These are phyloP conservation scores for Albugo candida DNA, from an alignment of 352 stramenopile genomes.

Conservation along the genomic window DNA sequence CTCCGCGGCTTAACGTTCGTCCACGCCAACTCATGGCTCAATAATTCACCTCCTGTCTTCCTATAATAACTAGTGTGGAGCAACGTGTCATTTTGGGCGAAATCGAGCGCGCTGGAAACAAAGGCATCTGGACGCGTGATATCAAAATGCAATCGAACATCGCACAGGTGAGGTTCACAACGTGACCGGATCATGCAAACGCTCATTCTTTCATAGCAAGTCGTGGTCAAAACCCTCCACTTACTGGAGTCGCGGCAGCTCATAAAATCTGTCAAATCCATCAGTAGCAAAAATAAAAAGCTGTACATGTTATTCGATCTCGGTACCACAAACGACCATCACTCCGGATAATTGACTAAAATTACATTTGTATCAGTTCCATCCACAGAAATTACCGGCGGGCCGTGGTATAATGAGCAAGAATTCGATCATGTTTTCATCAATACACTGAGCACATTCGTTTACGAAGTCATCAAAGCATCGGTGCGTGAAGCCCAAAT, in stretches of 20 bases:
- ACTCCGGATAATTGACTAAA: neutral
- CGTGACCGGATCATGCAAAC: neutral
- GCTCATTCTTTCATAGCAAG: constrained; percentile 38
- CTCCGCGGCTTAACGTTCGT: constrained; percentile 65
- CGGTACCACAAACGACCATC: constrained; percentile 17
- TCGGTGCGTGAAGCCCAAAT: constrained; percentile 12
- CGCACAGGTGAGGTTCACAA: constrained; percentile 29
- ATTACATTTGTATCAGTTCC: constrained; percentile 54
- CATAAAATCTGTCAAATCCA: constrained; percentile 98
- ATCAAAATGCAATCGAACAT: constrained; percentile 97
- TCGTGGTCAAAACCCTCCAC: constrained; percentile 96
- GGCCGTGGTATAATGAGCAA: constrained; percentile 98
- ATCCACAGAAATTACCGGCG: constrained; percentile 96
- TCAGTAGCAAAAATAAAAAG: constrained; percentile 99
- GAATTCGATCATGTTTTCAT: constrained; percentile 99
- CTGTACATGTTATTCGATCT: constrained; percentile 97
- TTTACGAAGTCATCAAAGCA: constrained; percentile 81
- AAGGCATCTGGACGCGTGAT: constrained; percentile 97
- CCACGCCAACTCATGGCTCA: constrained; percentile 19
- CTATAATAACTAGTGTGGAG: constrained; percentile 23
- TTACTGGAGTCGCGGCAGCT: constrained; percentile 89
- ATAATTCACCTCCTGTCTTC: neutral
- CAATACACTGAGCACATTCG: constrained; percentile 88
- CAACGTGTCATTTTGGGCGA: constrained; percentile 82
- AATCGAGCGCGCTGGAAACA: constrained; percentile 92